Conservation (phyloP, 257 asterid species). For the Solanum verrucosum region DNA sequence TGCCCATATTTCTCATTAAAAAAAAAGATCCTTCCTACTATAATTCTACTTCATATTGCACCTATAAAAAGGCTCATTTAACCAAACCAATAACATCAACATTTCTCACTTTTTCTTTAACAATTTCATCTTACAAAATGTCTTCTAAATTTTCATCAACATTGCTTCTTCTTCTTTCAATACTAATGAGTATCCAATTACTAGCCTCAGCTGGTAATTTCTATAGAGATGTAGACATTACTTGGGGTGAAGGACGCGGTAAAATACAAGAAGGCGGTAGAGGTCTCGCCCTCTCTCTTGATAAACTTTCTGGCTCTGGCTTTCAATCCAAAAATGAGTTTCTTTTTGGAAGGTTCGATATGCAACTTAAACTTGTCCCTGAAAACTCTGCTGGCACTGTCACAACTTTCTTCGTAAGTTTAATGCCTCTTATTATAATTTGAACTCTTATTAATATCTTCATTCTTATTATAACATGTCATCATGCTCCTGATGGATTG, state of each 20-base stretch:
- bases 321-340: background rate
- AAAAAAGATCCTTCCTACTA: background rate
- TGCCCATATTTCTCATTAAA: background rate
- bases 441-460: background rate
- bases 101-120: background rate
- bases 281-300: background rate
- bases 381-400: background rate
- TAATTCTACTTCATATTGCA: background rate
- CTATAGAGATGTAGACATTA: background rate
- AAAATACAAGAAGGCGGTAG: background rate
- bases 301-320: constrained; percentile 1
- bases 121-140: background rate
- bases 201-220: constrained; percentile 11
- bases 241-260: background rate
- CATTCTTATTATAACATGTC: background rate
- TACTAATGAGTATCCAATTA: background rate
- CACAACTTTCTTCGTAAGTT: background rate
- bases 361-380: background rate
- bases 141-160: background rate
- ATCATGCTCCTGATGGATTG: background rate
- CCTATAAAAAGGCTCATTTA: background rate
- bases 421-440: background rate
- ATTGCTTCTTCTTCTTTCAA: background rate
- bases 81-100: background rate
- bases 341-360: background rate